These are phyloP conservation scores for Platismatia glauca DNA, from an alignment of 495 filamentous ascomycete species.

Conservation along the genomic window DNA sequence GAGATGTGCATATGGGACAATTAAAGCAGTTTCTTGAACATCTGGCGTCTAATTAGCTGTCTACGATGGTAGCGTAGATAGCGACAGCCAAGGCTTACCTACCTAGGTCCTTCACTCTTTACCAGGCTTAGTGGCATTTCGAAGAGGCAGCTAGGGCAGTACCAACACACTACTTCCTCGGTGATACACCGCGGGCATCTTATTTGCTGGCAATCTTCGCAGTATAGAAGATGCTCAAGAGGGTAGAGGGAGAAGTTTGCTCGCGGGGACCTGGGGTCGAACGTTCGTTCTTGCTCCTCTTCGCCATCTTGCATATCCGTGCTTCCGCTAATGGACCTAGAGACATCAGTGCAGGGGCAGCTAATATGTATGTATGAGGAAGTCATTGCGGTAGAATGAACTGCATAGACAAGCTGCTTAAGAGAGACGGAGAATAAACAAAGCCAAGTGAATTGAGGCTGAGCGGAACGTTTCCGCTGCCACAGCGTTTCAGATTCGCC, in stretches of 20 bases:
- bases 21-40: conserved; percentile 93
- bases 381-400: conserved; percentile 22
- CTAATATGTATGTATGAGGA: conserved; percentile 89
- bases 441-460: background rate
- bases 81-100: conserved; percentile 26
- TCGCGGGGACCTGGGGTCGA: conserved; percentile 74
- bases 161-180: conserved; percentile 90
- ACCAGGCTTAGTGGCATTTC: conserved; percentile 87
- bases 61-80: conserved; percentile 5
- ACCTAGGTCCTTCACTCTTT: conserved; percentile 89
- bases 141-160: conserved; percentile 91
- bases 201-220: conserved; percentile 93
- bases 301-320: conserved; percentile 36
- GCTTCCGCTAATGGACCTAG: conserved; percentile 8
- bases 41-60: conserved; percentile 35
- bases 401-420: background rate
- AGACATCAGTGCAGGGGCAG: conserved; percentile 71
- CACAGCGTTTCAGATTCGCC: background rate
- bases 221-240: conserved; percentile 88
- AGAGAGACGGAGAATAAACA: background rate
- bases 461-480: background rate
- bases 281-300: conserved; percentile 67
- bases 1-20: conserved; percentile 81
- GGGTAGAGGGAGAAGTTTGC: conserved; percentile 87
- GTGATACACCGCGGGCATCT: conserved; percentile 83